Base-by-base conservation (phyloP, 345 rosid genomes). In the Odontarrhena argentea region DNA sequence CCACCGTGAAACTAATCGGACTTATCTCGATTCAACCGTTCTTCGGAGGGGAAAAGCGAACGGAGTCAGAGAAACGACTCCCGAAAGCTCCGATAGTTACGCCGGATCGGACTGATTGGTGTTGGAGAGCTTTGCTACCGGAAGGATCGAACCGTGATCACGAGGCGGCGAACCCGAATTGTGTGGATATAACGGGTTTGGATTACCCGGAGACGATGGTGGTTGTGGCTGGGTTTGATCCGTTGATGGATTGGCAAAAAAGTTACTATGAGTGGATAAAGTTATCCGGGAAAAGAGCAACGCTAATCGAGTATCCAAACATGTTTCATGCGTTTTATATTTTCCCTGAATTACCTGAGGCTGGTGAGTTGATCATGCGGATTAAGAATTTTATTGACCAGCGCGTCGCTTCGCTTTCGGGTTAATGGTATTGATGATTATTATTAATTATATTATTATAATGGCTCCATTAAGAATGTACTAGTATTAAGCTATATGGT, bases 241-340 rank as follows among this genome's bases (percentile, higher is more conserved):
- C 96, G 60, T 78, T 92, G 14, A 67, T 79, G 11, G 98, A 92
- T 77, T 81, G 98, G 96, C 96, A 89, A 51, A 82, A 73, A 64
- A 77, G 80, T 55, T 92, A 92, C 49, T 81, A 38, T 14, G 77
- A 82, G 56, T 87, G 97, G 97, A 36, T 92, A 70, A 81, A 60
- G 75, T 78, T 64, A 46, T 86, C 81, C 28, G 97, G 93, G 47
- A 89, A 89, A 64, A 74, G 72, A 53, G 89, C 79, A 0, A 76
- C 55, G 0, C n/a, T 92, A 63, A 55, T 89, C 53, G 96, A 92
- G 69, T 89, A 81, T 74, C 87, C 92, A 37, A 75, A 76, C 57
- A 84, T 83, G 96, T 72, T 79, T 15, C 98, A 92, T 65, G 90
- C 96, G 0, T 92, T 92, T 63, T 92, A 92, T 59, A 7, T 87